These are phyloP conservation scores for Podospora pseudopauciseta DNA, from an alignment of 495 filamentous ascomycete species.

Conservation along the genomic window DNA sequence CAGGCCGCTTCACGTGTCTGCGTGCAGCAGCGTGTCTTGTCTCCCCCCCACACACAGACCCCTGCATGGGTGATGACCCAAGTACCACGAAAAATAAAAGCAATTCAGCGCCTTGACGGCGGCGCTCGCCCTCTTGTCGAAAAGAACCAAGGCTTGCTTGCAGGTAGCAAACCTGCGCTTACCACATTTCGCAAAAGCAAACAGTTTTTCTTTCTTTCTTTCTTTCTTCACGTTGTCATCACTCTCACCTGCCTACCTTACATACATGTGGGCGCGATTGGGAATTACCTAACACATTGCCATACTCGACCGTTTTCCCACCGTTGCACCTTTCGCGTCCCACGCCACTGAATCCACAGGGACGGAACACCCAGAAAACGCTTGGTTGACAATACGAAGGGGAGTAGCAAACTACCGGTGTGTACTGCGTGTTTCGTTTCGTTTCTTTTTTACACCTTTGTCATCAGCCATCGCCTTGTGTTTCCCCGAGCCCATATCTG, in stretches of 20 bases:
- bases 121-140: background rate
- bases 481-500: background rate
- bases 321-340: background rate
- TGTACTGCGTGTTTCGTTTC: background rate
- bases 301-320: background rate
- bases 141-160: conserved; percentile 7
- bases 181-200: conserved; percentile 6
- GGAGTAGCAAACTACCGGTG: background rate
- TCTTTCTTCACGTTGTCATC: too few species aligned
- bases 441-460: conserved; percentile 1
- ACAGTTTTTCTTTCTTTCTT: background rate
- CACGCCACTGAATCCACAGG: background rate
- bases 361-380: background rate
- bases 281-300: background rate
- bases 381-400: background rate
- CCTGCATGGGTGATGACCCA: conserved; percentile 19
- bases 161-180: conserved; percentile 9
- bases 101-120: conserved; percentile 1
- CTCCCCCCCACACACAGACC: conserved; percentile 25
- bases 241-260: background rate
- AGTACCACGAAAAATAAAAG: conserved; percentile 14
- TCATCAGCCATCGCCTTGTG: background rate
- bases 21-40: conserved; percentile 31
- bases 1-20: conserved; percentile 28
- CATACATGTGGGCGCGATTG: background rate